phyloP scores from a whole-genome alignment of 345 rosid species.

The Salix koriyanagi region DNA sequence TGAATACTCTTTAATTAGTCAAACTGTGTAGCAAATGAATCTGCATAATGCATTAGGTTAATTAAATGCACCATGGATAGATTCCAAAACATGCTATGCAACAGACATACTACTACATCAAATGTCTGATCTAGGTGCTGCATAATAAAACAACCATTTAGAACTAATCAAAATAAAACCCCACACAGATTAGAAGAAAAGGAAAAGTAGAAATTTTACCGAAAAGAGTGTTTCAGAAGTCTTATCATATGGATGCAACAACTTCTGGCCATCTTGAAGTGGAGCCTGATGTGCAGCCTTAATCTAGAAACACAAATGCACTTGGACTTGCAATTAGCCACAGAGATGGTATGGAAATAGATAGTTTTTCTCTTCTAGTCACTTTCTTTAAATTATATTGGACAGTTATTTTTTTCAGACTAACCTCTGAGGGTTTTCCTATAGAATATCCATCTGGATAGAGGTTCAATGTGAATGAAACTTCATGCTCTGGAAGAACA shows the following conservation, averaged over 20 bases:
- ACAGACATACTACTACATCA: background rate
- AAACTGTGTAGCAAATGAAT: background rate
- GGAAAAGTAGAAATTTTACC: conserved; percentile 38
- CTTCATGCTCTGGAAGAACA: conserved; percentile 59
- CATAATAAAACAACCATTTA: background rate
- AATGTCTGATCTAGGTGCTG: background rate
- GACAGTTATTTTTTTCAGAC: conserved; percentile 17
- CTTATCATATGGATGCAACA: conserved; percentile 76
- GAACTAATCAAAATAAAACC: conserved; percentile 3
- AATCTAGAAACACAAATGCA: conserved; percentile 32
- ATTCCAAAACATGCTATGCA: background rate
- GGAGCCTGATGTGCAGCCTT: conserved; percentile 40
- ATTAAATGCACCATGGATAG: background rate
- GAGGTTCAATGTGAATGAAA: conserved; percentile 68
- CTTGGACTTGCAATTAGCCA: conserved; percentile 7
- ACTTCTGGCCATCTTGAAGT: conserved; percentile 58
- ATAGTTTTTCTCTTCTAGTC: background rate
- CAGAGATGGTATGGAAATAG: conserved; percentile 2
- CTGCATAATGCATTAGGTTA: background rate
- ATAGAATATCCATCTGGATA: conserved; percentile 71
- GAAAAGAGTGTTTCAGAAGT: conserved; percentile 79
- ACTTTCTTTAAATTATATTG: conserved; percentile 2
- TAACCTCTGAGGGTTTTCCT: conserved; percentile 77
- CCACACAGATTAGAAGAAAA: conserved; percentile 1
- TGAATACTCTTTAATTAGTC: background rate